Percentiles rank a stretch among this genome's conserved stretches.
phyloP scores from a whole-genome alignment of 2,329 filamentous ascomycete species.

The Rutstroemia sp. region DNA sequence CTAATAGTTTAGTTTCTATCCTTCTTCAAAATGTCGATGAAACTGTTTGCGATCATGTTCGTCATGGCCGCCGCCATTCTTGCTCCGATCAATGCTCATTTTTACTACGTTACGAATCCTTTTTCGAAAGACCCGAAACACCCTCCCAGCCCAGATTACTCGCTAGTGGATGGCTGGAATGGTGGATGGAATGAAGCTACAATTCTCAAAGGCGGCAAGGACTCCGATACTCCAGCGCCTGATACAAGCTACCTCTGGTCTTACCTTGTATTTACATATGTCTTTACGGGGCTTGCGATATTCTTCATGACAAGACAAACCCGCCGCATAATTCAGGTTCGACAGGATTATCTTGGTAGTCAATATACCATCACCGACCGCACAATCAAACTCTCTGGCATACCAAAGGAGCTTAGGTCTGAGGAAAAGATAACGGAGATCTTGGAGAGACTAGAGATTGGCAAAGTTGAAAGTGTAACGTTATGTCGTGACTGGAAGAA shows the following conservation, averaged over 20 bases:
- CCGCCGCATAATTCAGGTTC: slow-evolving; percentile 71
- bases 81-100: slow-evolving; percentile 75
- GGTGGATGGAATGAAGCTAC: neutral
- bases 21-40: slow-evolving; percentile 94
- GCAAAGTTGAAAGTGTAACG: slow-evolving; percentile 80
- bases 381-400: slow-evolving; percentile 84
- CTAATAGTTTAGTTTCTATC: slow-evolving; percentile 58
- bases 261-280: slow-evolving; percentile 88
- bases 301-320: slow-evolving; percentile 82
- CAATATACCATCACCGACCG: slow-evolving; percentile 95
- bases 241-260: slow-evolving; percentile 67
- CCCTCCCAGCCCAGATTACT: slow-evolving; percentile 19
- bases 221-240: slow-evolving; percentile 9
- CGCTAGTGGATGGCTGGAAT: slow-evolving; percentile 5
- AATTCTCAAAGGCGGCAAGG: neutral
- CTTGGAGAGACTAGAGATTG: slow-evolving; percentile 81
- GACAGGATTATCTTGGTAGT: slow-evolving; percentile 86
- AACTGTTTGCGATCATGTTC: slow-evolving; percentile 70
- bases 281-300: slow-evolving; percentile 76
- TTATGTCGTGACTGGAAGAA: slow-evolving; percentile 82
- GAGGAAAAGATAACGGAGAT: slow-evolving; percentile 80
- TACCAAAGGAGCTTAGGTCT: slow-evolving; percentile 69
- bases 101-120: slow-evolving; percentile 31
- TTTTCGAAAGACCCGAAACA: slow-evolving; percentile 21
- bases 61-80: slow-evolving; percentile 77